Conservation (phyloP, 23 red algal species). For the Gracilaria gracilis region DNA sequence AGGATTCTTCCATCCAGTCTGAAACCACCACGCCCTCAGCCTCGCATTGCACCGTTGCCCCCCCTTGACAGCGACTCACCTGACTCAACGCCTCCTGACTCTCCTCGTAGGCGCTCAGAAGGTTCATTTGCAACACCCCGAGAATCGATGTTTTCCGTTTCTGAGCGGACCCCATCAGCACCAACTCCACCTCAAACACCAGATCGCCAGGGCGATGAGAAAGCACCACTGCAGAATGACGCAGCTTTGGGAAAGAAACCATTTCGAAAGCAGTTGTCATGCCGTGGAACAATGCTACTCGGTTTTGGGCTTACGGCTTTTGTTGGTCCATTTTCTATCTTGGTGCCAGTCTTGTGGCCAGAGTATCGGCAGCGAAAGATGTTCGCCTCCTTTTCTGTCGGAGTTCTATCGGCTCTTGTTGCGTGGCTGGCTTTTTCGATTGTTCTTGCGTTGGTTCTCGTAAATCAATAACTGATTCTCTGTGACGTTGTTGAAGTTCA, state of each 20-base stretch:
- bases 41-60: constrained; percentile 1
- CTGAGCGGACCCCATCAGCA: background rate
- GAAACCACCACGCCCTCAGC: constrained; percentile 25
- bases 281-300: constrained; percentile 8
- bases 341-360: background rate
- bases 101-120: background rate
- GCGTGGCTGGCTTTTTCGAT: constrained; percentile 25
- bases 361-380: background rate
- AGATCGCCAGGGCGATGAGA: constrained; percentile 10
- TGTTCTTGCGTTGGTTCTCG: constrained; percentile 7
- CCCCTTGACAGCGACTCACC: background rate
- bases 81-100: background rate
- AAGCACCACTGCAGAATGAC: background rate
- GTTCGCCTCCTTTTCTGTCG: background rate
- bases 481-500: background rate
- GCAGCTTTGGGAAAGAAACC: background rate
- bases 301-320: constrained; percentile 15
- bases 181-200: constrained; percentile 30
- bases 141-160: background rate
- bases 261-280: background rate
- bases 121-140: background rate
- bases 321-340: constrained; percentile 6
- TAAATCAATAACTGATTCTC: background rate
- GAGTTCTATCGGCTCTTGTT: constrained; percentile 11
- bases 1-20: constrained; percentile 27